Base-by-base conservation (phyloP, 2,329 filamentous ascomycete species). In the Macrophomina phaseolina region DNA sequence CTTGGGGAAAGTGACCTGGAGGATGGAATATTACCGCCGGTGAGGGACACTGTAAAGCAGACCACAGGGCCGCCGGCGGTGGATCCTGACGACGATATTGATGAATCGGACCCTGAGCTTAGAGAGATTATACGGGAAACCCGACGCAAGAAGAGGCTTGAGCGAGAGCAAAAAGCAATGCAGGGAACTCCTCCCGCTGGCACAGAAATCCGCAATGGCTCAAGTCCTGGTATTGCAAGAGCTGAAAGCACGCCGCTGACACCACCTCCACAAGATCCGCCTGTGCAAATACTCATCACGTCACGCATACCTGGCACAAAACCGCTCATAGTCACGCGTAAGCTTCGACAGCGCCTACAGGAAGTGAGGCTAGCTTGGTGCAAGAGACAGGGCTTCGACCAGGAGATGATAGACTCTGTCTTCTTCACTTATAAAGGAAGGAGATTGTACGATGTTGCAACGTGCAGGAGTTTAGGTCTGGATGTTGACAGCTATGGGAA, bases 391-490 rank as follows among this genome's bases (percentile, higher is more conserved):
- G 77, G 76, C 1, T 84, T 88, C 55, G 77, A 81, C 1, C 77
- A 81, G 2, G 81, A 85, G 2, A 75, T 84, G 30, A 78, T 83
- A 2, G 79, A 84, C 4, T 80, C 82, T 0, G 81, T 96, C 18
- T 90, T 95, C 72, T 84, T 98, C 65, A 95, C 92, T 0, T 97
- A 92, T 90, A 89, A 89, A 69, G 85, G 87, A 32, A 87, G 87
- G 67, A 87, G 87, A 67, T 79, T 97, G 3, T 97, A 91, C 75
- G 87, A 91, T 70, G 85, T 86, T n/a, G 92, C 91, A 5, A 94
- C 90, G 1, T 89, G 92, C 67, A 83, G 84, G 64, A 89, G 86
- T 56, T 80, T 97, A n/a, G 77, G 77, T 9, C 85, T 95, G 53
- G 79, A 80, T 34, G 73, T 83, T 3, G 80, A 83, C 64, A 71